Base-by-base conservation (phyloP, 176 grass and related monocot genomes). In the Eleusine coracana region DNA sequence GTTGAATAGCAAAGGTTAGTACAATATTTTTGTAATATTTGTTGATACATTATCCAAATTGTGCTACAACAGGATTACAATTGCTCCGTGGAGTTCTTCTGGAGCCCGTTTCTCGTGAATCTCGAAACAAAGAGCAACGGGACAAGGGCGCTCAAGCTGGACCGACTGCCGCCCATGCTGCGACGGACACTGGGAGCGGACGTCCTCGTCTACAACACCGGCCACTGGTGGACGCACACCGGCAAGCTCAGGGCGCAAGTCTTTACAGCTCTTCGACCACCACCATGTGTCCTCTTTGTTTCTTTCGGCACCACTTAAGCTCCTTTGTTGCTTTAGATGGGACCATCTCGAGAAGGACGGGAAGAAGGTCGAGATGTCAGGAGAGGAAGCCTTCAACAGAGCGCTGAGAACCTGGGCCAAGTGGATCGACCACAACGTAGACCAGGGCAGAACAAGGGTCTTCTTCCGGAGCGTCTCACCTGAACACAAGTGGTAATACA, bases 141-240 rank as follows among this genome's bases (percentile, higher is more conserved):
- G 50, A 75, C 48, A 11, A 89, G 52, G 84, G 79, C 73, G 7
- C 84, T 94, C 4, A 84, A 71, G 84, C 87, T 92, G 5, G 89
- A 92, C 70, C 76, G 87, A 68, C 78, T 94, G 40, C 74, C 87
- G 0, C 34, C 14, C 5, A 46, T n/a, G 52, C 16, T 73, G 44
- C 70, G 70, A 5, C 65, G 40, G 25, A 67, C 82, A 48, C 6
- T 38, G 9, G 73, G 64, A 0, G 92, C 84, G 0, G 89, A 94
- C 9, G 84, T 87, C 65, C 39, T 92, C 16, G 37, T 94, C 67
- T 91, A 87, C 87, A 94, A 92, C 85, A 91, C 87, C 49, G 89
- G 92, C 10, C 92, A 94, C 65, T 91, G 92, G 84, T 94, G 89
- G 92, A 92, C 89, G 10, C 87, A 92, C 73, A 89, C 60, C 1